Percentiles rank a stretch among this genome's conserved stretches.
These are phyloP conservation scores for Aspergillus hiratsukae DNA, from an alignment of 2,329 filamentous ascomycete genomes.

Conservation along the genomic window DNA sequence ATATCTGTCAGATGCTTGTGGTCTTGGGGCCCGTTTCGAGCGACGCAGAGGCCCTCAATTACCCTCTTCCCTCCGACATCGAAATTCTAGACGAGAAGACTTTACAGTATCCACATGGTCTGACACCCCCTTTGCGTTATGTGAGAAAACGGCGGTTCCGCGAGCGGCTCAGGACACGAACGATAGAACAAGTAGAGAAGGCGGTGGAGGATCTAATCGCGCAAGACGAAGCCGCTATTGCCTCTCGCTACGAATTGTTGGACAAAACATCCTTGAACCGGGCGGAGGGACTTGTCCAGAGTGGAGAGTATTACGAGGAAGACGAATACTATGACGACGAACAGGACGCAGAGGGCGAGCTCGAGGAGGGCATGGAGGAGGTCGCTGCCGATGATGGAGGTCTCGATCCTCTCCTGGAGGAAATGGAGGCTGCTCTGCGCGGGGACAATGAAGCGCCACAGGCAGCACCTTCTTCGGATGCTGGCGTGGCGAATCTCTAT, in stretches of 20 bases:
- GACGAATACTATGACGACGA: slow-evolving; percentile 42
- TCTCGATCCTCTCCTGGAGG: slow-evolving; percentile 39
- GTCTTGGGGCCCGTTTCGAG: slow-evolving; percentile 65
- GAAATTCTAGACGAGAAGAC: slow-evolving; percentile 52
- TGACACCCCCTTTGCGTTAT: slow-evolving; percentile 85
- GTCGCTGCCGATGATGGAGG: slow-evolving; percentile 30
- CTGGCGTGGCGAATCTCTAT: slow-evolving; percentile 15
- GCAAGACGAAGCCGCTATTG: slow-evolving; percentile 60
- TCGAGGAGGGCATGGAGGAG: slow-evolving; percentile 40
- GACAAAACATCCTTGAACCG: slow-evolving; percentile 49
- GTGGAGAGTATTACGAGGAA: slow-evolving; percentile 41
- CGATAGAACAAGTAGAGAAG: slow-evolving; percentile 79
- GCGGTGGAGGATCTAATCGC: slow-evolving; percentile 70
- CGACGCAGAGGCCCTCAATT: slow-evolving; percentile 62
- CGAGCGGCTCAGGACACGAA: slow-evolving; percentile 74
- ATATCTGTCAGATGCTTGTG: slow-evolving; percentile 84
- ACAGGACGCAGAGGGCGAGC: slow-evolving; percentile 48
- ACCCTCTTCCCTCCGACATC: slow-evolving; percentile 67
- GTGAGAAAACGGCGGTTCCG: slow-evolving; percentile 77
- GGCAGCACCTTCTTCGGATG: slow-evolving; percentile 11
- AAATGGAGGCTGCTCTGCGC: slow-evolving; percentile 43
- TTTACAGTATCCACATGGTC: slow-evolving; percentile 75
- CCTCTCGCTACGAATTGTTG: slow-evolving; percentile 61
- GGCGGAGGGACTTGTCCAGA: slow-evolving; percentile 40
- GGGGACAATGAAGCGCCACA: slow-evolving; percentile 24